Percentiles rank a stretch among this genome's conserved stretches.
phyloP scores from a whole-genome alignment of 2,329 filamentous ascomycete species.

The Aspergillus caelatus region DNA sequence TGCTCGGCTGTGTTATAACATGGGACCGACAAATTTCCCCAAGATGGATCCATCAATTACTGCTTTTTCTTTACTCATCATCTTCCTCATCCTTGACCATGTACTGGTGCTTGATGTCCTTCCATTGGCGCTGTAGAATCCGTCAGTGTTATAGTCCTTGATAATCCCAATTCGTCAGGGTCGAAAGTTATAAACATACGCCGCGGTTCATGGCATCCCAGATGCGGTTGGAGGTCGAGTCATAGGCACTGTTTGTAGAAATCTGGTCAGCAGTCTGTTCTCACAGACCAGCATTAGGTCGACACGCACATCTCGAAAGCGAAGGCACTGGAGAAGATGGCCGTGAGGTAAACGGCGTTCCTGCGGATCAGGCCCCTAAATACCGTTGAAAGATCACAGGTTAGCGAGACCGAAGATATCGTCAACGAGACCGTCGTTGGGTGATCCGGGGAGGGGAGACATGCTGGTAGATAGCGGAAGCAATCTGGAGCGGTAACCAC shows the following conservation, averaged over 20 bases:
- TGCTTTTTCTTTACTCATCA: constrained; percentile 38
- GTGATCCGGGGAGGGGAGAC: constrained; percentile 35
- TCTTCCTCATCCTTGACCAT: constrained; percentile 70
- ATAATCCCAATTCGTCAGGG: not conserved
- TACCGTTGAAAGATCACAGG: constrained; percentile 2
- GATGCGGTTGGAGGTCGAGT: constrained; percentile 77
- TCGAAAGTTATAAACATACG: constrained; percentile 61
- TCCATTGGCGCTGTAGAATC: constrained; percentile 86
- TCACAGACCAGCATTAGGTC: constrained; percentile 11
- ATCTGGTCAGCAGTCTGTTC: constrained; percentile 22
- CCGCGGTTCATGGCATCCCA: constrained; percentile 93
- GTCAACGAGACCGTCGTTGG: constrained; percentile 13
- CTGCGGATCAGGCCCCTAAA: constrained; percentile 77
- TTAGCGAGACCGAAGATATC: constrained; percentile 19
- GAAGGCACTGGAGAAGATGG: constrained; percentile 86
- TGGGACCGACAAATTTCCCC: not conserved
- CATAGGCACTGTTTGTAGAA: constrained; percentile 68
- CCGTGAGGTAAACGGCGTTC: constrained; percentile 84
- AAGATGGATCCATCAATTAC: constrained; percentile 17
- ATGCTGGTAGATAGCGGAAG: constrained; percentile 64
- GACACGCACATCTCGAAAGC: constrained; percentile 84
- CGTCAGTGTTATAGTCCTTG: constrained; percentile 14
- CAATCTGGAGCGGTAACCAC: constrained; percentile 45
- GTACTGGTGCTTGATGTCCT: constrained; percentile 95
- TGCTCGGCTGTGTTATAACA: constrained; percentile 14